phyloP scores from a whole-genome alignment of 768 basidiomycete genomes.

The Lentinula sp. region DNA sequence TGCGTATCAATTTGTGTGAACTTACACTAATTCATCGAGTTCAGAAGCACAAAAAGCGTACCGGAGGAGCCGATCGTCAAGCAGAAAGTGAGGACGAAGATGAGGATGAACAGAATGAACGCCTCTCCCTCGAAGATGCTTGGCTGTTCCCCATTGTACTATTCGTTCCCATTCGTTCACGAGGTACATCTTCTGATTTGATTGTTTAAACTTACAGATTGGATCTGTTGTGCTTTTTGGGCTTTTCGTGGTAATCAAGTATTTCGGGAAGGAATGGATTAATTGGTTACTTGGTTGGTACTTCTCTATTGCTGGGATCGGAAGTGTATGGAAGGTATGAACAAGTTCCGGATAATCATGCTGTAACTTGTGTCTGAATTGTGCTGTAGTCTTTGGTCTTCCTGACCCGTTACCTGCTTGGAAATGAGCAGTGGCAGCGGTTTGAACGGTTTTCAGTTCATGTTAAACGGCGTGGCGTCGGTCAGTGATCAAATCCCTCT shows the following conservation, averaged over 20 bases:
- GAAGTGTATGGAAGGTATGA: conserved; percentile 65
- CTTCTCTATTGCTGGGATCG: conserved; percentile 59
- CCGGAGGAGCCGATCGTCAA: conserved; percentile 13
- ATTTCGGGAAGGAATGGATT: conserved; percentile 75
- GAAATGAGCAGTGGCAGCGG: conserved; percentile 48
- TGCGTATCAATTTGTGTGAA: conserved; percentile 4
- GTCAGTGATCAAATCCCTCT: conserved; percentile 24
- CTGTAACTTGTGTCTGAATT: conserved; percentile 6
- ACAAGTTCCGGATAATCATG: background rate
- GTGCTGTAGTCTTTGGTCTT: conserved; percentile 42
- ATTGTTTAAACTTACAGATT: conserved; percentile 31
- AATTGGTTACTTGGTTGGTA: conserved; percentile 78
- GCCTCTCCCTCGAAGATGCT: conserved; percentile 62
- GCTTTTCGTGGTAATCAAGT: conserved; percentile 66
- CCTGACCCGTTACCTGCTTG: conserved; percentile 41
- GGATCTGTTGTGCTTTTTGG: conserved; percentile 67
- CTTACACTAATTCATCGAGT: background rate
- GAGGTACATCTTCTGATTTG: background rate
- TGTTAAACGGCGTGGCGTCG: conserved; percentile 37
- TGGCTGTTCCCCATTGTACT: conserved; percentile 70
- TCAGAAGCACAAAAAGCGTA: conserved; percentile 13
- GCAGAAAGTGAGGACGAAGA: conserved; percentile 39
- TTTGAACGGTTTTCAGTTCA: conserved; percentile 42
- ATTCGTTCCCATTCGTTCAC: background rate
- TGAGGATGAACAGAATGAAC: conserved; percentile 51